Base-by-base conservation (phyloP, 257 asterid genomes). In the Solanum corneliomulleri region DNA sequence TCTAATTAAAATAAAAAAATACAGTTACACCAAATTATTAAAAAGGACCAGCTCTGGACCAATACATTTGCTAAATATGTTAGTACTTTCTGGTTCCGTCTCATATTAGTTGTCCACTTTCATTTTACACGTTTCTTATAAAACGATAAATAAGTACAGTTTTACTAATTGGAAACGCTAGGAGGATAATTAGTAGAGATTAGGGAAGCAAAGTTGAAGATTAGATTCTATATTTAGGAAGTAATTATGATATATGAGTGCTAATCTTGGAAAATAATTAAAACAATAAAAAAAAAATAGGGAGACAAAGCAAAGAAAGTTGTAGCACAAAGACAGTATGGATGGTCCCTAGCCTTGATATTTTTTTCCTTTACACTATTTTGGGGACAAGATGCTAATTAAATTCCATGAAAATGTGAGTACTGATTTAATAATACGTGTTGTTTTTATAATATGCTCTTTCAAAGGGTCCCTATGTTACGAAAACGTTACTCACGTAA, bases 261-360 rank as follows among this genome's bases (percentile, higher is more conserved):
- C 1, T 80, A 84, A 84, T 62, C 60, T 37, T 60, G 76, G 78
- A 39, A 41, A 31, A 41, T 41, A 20, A 45, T 68, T 68, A 27
- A 29, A 69, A 47, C n/a, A 18, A 68, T 18, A 6, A 82, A 33
- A 33, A 33, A 33, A 49, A 25, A 58, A 8, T 13, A 31, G 45
- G 13, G 20, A 10, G 35, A 83, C 44, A 42, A 83, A 77, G 52
- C 15, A 41, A 78, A 62, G 37, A 15, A 72, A 77, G 25, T 42
- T 82, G 87, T 70, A 35, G 76, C 81, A 87, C 76, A 87, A 35
- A 39, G 89, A 87, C 87, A 87, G 12, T 23, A 87, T 27, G 84
- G 87, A 87, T 87, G 89, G 89, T 87, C 84, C 89, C 83, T 70
- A 83, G 29, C 70, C 11, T 56, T 37, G 75, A 52, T 82, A 82